These are phyloP conservation scores for Aristolochia contorta DNA, from an alignment of 164 flowering plant genomes.

Conservation along the genomic window DNA sequence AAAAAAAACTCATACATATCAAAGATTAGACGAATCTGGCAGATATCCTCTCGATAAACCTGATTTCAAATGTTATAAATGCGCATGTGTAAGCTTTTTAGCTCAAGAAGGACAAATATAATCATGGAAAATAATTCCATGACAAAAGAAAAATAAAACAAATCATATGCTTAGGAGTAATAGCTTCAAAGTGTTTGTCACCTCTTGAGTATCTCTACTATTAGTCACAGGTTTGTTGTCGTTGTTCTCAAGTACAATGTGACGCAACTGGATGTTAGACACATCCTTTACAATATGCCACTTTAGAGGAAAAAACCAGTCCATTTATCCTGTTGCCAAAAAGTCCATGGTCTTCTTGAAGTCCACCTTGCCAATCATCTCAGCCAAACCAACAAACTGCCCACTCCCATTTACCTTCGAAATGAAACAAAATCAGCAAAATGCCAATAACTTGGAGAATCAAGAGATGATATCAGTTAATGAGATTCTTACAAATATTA, in stretches of 20 bases:
- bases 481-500: background rate
- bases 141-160: too few relatives aligned
- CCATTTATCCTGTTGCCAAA: conserved; percentile 81
- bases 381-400: conserved; percentile 77
- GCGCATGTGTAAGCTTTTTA: too few relatives aligned
- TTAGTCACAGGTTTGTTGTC: conserved; percentile 61
- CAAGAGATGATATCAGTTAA: background rate
- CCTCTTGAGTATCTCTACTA: conserved; percentile 84
- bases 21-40: too few relatives aligned
- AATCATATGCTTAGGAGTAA: background rate
- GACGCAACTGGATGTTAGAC: conserved; percentile 42
- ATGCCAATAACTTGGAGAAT: background rate
- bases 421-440: conserved; percentile 9
- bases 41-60: too few relatives aligned
- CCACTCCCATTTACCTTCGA: conserved; percentile 72
- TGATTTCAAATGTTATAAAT: too few relatives aligned
- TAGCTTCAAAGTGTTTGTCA: conserved; percentile 9
- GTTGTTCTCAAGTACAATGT: conserved; percentile 62
- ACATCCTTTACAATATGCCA: conserved; percentile 80
- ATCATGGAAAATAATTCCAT: too few relatives aligned
- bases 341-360: conserved; percentile 68
- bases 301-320: conserved; percentile 64
- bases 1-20: too few relatives aligned
- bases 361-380: conserved; percentile 75
- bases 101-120: too few relatives aligned